phyloP scores from a whole-genome alignment of 164 flowering plant genomes.

The Macadamia integrifolia region DNA sequence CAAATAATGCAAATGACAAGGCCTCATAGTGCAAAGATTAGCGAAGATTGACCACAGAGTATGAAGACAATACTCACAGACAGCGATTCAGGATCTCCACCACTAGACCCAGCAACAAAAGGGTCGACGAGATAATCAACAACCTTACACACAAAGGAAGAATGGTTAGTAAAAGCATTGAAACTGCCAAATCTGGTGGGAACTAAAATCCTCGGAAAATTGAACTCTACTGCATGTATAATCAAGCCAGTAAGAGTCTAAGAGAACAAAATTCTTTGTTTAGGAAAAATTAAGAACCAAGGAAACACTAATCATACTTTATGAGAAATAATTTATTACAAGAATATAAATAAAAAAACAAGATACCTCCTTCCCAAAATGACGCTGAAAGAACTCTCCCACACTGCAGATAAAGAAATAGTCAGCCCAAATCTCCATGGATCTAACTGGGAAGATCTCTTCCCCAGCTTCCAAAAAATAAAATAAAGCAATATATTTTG shows the following conservation, averaged over 20 bases:
- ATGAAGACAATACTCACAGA: slow-evolving; percentile 60
- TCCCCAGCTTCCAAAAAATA: background rate
- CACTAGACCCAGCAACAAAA: slow-evolving; percentile 86
- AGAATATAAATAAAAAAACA: background rate
- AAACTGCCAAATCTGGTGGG: background rate
- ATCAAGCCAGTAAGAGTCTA: background rate
- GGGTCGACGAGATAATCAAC: slow-evolving; percentile 94
- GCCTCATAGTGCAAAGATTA: background rate
- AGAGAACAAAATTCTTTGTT: background rate
- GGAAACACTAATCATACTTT: background rate
- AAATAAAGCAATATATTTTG: background rate
- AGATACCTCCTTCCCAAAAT: slow-evolving; percentile 86
- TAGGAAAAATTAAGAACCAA: background rate
- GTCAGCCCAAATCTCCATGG: background rate
- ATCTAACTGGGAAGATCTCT: background rate
- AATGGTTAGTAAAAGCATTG: background rate
- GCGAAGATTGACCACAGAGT: background rate
- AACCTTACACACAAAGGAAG: slow-evolving; percentile 42
- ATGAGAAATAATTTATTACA: background rate
- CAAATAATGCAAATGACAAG: background rate
- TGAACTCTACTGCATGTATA: background rate
- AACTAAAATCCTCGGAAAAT: background rate
- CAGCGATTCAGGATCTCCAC: slow-evolving; percentile 81
- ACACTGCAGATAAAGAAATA: slow-evolving; percentile 50
- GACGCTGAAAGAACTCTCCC: slow-evolving; percentile 78